These are phyloP conservation scores for Phytophthora cryptogea DNA, from an alignment of 352 stramenopile genomes.

Conservation along the genomic window DNA sequence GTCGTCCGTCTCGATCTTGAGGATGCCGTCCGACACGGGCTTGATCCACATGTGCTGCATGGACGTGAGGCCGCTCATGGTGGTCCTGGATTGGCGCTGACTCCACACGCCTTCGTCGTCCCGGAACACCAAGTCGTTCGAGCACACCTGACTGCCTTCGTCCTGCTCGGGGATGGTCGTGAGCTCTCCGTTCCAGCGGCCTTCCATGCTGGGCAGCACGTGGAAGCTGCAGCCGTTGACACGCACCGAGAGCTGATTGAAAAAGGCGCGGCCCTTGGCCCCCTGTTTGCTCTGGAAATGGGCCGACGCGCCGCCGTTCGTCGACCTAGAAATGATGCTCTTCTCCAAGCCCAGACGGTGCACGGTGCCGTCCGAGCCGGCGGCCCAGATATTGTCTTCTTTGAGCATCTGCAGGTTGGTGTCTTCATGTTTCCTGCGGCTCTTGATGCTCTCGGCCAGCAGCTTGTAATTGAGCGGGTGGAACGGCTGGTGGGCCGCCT, in stretches of 20 bases:
- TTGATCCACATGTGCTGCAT: constrained; percentile 91
- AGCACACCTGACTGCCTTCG: constrained; percentile 86
- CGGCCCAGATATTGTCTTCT: constrained; percentile 90
- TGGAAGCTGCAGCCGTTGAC: constrained; percentile 88
- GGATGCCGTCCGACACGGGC: constrained; percentile 82
- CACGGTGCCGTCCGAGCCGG: constrained; percentile 73
- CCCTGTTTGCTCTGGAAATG: constrained; percentile 68
- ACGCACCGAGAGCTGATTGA: constrained; percentile 87
- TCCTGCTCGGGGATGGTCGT: constrained; percentile 72
- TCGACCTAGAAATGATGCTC: constrained; percentile 74
- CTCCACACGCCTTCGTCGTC: constrained; percentile 89
- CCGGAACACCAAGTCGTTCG: constrained; percentile 82
- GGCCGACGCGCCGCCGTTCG: constrained; percentile 47
- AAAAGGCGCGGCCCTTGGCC: constrained; percentile 66
- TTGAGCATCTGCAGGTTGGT: constrained; percentile 82
- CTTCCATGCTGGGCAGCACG: constrained; percentile 85
- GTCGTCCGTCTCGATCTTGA: constrained; percentile 89
- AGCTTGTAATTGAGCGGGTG: constrained; percentile 86
- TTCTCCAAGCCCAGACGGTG: constrained; percentile 84
- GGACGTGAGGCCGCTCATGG: constrained; percentile 83
- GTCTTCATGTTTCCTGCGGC: constrained; percentile 79
- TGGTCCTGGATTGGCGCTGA: constrained; percentile 83
- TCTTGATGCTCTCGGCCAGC: constrained; percentile 80
- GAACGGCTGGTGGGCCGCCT: constrained; percentile 86
- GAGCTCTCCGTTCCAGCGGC: constrained; percentile 86